These are phyloP conservation scores for Croton laevigatus DNA, from an alignment of 441 rosid genomes.

Conservation along the genomic window DNA sequence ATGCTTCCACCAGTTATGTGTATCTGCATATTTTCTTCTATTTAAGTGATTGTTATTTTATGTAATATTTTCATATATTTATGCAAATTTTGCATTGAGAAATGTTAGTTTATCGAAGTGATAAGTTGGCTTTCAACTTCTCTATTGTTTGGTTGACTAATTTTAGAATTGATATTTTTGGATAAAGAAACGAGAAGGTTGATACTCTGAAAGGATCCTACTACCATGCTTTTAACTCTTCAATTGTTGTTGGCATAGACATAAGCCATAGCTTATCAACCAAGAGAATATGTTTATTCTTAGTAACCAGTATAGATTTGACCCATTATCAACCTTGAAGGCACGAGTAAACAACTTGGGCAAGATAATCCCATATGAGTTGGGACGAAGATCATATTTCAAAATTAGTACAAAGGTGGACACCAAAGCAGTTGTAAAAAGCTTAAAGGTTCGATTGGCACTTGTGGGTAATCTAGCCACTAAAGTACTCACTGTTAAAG, in stretches of 20 bases:
- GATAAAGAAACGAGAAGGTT: constrained; percentile 73
- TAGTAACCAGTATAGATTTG: constrained; percentile 70
- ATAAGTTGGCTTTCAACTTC: not conserved
- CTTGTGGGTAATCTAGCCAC: constrained; percentile 83
- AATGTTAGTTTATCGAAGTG: no score
- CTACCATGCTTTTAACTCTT: constrained; percentile 63
- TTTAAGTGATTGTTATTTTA: no score
- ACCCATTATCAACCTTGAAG: constrained; percentile 75
- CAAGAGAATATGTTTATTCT: constrained; percentile 66
- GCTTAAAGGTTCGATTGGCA: constrained; percentile 82
- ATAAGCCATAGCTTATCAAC: constrained; percentile 69
- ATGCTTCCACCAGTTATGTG: no score
- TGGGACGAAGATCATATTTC: constrained; percentile 77
- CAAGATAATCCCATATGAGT: constrained; percentile 80
- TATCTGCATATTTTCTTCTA: no score
- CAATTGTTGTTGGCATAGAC: constrained; percentile 76
- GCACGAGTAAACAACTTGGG: constrained; percentile 71
- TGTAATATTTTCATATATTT: no score
- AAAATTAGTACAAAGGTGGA: constrained; percentile 82
- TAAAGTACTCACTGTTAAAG: no score
- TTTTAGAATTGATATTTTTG: not conserved
- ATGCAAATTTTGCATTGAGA: not conserved
- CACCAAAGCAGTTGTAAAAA: constrained; percentile 76
- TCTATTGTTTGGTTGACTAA: not conserved
- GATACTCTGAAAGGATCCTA: constrained; percentile 65